phyloP scores from a whole-genome alignment of 192 early-diverging fungal species.

The Rhizoclosmatium sp. region DNA sequence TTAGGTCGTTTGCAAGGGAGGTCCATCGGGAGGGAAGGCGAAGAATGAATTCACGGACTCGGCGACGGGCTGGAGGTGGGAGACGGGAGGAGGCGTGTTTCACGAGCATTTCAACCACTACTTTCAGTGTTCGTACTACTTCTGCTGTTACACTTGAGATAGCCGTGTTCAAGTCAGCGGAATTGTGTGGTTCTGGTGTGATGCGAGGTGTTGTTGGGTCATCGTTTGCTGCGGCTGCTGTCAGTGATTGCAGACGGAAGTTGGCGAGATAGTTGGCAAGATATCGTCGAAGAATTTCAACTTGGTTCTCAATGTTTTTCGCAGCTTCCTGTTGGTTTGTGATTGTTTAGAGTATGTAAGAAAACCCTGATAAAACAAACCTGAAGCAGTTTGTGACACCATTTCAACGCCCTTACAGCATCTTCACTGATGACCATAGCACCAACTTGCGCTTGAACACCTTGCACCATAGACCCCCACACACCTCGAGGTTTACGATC shows the following conservation, averaged over 20 bases:
- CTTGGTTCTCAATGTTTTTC: constrained; percentile 49
- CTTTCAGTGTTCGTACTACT: constrained; percentile 81
- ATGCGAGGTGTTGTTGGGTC: constrained; percentile 22
- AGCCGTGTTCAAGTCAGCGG: constrained; percentile 37
- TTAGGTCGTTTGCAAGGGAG: constrained; percentile 18
- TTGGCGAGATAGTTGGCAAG: constrained; percentile 29
- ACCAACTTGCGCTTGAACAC: constrained; percentile 63
- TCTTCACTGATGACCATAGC: constrained; percentile 88
- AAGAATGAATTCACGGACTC: constrained; percentile 85
- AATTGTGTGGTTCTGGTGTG: constrained; percentile 34
- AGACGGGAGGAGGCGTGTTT: constrained; percentile 85
- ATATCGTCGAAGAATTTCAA: constrained; percentile 41
- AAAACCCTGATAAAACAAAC: constrained; percentile 25
- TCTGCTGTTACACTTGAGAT: constrained; percentile 70
- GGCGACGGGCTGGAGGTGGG: constrained; percentile 79
- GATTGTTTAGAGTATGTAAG: background rate
- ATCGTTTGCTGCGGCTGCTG: background rate
- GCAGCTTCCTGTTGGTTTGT: constrained; percentile 70
- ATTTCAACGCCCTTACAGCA: constrained; percentile 83
- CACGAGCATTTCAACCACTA: constrained; percentile 87
- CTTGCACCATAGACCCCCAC: constrained; percentile 72
- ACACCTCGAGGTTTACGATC: constrained; percentile 52
- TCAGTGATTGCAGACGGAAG: background rate
- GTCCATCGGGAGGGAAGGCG: constrained; percentile 82
- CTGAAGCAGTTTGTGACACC: constrained; percentile 80